Percentiles rank a stretch among this genome's conserved stretches.
These are phyloP conservation scores for Metroxylon sagu DNA, from an alignment of 176 grass and related monocot species.

Conservation along the genomic window DNA sequence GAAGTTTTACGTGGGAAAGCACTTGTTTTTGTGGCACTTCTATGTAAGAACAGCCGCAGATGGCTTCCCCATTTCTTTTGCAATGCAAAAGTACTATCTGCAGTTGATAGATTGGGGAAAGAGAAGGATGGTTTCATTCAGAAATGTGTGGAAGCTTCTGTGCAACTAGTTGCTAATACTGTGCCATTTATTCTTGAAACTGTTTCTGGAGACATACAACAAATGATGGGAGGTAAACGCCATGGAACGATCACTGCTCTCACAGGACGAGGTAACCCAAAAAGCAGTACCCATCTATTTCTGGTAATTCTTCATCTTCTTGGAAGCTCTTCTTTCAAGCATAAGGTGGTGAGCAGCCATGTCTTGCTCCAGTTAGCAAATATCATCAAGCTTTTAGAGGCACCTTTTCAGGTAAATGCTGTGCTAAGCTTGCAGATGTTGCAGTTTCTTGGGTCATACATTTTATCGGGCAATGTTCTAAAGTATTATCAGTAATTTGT, in stretches of 20 bases:
- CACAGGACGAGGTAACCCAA: conserved; percentile 60
- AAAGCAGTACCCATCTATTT: conserved; percentile 74
- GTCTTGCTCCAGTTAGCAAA: conserved; percentile 80
- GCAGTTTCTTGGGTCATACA: too few species aligned
- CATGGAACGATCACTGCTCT: conserved; percentile 59
- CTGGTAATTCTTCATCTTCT: conserved; percentile 95
- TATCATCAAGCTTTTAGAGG: conserved; percentile 85
- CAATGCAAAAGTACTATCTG: conserved; percentile 72
- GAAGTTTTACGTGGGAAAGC: conserved; percentile 87
- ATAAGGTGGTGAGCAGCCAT: conserved; percentile 64
- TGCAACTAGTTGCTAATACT: conserved; percentile 50
- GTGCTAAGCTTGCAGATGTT: too few species aligned
- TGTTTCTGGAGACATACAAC: conserved; percentile 73
- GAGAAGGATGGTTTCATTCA: conserved; percentile 80
- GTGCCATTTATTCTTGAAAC: conserved; percentile 82
- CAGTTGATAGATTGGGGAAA: conserved; percentile 78
- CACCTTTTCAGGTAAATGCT: conserved; percentile 63
- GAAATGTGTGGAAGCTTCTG: conserved; percentile 74
- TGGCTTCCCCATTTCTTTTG: conserved; percentile 92
- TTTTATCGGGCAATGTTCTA: too few species aligned
- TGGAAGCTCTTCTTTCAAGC: conserved; percentile 79
- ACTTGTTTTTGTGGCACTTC: conserved; percentile 80
- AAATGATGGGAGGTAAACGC: conserved; percentile 80
- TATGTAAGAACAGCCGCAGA: conserved; percentile 84
- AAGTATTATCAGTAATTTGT: not conserved